Evolutionary conservation across 2,329 filamentous ascomycete genomes (phyloP).

Genomic region (Aureobasidium sp.): DNA sequence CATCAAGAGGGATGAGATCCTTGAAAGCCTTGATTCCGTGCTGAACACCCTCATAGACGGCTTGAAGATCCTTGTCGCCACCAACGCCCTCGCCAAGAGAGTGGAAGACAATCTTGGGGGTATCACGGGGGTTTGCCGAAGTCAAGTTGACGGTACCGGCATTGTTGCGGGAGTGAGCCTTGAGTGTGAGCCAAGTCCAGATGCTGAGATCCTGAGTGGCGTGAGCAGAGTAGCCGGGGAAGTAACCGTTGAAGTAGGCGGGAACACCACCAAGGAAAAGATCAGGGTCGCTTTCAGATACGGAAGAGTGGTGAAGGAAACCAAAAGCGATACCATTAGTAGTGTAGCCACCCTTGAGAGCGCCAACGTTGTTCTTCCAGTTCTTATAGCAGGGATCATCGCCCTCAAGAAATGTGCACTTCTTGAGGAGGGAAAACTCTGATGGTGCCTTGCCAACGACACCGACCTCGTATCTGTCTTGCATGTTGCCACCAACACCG

Average conservation of each 20-base stretch:
- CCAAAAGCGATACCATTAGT: constrained; percentile 48
- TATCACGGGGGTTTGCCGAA: constrained; percentile 54
- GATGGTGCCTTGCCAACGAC: constrained; percentile 36
- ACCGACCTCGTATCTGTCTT: constrained; percentile 51
- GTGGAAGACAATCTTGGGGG: constrained; percentile 54
- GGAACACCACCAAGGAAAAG: constrained; percentile 48
- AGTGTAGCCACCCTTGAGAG: constrained; percentile 34
- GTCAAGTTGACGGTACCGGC: constrained; percentile 52
- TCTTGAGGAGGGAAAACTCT: constrained; percentile 30
- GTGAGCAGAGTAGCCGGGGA: constrained; percentile 43
- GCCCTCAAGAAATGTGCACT: constrained; percentile 29
- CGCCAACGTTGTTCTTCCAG: constrained; percentile 32
- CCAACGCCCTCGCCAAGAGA: constrained; percentile 44
- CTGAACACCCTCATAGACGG: constrained; percentile 47
- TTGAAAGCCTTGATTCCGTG: constrained; percentile 38
- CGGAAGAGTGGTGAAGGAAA: constrained; percentile 32
- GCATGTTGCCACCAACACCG: constrained; percentile 55
- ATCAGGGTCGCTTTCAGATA: constrained; percentile 40
- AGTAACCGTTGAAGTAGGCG: constrained; percentile 47
- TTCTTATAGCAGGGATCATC: constrained; percentile 36
- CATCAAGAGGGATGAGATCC: constrained; percentile 31
- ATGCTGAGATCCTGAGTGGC: constrained; percentile 35
- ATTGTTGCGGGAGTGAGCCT: constrained; percentile 54
- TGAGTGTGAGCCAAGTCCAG: constrained; percentile 47
- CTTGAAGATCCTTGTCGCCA: constrained; percentile 36